phyloP scores from a whole-genome alignment of 1,284 basidiomycete species.

The Ceratobasidium sp. region DNA sequence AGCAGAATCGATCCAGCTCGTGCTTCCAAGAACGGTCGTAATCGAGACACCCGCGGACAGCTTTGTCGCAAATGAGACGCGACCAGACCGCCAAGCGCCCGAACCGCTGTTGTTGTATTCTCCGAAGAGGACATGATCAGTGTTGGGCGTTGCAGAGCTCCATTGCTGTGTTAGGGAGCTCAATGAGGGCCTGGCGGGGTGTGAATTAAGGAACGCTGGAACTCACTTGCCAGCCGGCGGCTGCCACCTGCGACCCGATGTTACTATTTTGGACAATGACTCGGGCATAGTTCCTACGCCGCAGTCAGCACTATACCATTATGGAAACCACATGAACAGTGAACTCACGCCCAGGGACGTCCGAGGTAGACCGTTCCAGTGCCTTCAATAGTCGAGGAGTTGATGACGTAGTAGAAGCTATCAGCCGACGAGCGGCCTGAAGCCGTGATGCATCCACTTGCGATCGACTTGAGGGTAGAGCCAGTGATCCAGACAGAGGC shows the following conservation, averaged over 20 bases:
- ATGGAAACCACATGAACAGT: not conserved
- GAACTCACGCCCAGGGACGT: constrained; percentile 29
- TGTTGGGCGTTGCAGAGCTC: constrained; percentile 41
- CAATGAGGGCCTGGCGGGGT: not conserved
- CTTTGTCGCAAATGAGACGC: constrained; percentile 41
- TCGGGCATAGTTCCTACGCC: constrained; percentile 48
- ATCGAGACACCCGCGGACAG: constrained; percentile 38
- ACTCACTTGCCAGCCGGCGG: constrained; percentile 48
- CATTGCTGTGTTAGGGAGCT: constrained; percentile 35
- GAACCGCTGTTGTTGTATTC: constrained; percentile 49
- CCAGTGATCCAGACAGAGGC: constrained; percentile 49
- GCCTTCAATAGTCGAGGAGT: constrained; percentile 43
- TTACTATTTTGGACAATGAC: constrained; percentile 50
- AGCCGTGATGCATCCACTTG: constrained; percentile 49
- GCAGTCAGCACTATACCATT: not conserved
- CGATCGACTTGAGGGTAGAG: constrained; percentile 45
- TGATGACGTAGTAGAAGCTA: constrained; percentile 50
- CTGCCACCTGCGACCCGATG: constrained; percentile 46
- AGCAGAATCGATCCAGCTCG: constrained; percentile 13
- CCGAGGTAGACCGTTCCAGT: constrained; percentile 41
- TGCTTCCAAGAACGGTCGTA: constrained; percentile 20
- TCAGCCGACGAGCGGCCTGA: constrained; percentile 44
- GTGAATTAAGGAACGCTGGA: no score
- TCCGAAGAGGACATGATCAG: constrained; percentile 49
- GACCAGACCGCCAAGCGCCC: constrained; percentile 40